Conservation (phyloP, 768 basidiomycete species). For the Antrodiella citrinella region DNA sequence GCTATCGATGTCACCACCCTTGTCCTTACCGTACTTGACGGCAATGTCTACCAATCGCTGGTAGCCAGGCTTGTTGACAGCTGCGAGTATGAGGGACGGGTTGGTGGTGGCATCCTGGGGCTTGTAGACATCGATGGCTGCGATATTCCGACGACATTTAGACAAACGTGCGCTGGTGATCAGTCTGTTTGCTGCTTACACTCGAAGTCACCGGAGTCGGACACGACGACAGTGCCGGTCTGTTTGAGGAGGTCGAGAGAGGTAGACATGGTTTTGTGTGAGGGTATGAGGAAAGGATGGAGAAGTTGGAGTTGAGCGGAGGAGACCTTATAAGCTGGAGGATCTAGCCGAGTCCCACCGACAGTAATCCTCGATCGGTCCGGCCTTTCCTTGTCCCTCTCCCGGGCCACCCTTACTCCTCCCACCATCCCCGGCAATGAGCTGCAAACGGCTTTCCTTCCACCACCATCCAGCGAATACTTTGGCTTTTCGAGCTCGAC, state of each 20-base stretch:
- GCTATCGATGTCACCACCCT: constrained; percentile 68
- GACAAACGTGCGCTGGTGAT: constrained; percentile 10
- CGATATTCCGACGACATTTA: constrained; percentile 16
- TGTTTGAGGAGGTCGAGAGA: constrained; percentile 82
- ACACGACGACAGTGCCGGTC: constrained; percentile 93
- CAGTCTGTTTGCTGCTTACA: constrained; percentile 30
- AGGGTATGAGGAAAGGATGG: constrained; percentile 2
- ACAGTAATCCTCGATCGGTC: neutral
- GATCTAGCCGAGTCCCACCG: neutral
- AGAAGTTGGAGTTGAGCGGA: constrained; percentile 2
- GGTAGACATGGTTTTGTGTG: constrained; percentile 48
- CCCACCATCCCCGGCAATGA: too few species aligned
- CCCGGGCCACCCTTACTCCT: too few species aligned
- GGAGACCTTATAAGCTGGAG: constrained; percentile 9
- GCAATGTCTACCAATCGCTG: constrained; percentile 71
- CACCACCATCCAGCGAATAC: too few species aligned
- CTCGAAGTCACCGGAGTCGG: constrained; percentile 96
- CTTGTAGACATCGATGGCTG: constrained; percentile 94
- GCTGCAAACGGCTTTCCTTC: too few species aligned
- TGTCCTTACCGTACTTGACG: constrained; percentile 65
- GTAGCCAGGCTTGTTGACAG: constrained; percentile 86
- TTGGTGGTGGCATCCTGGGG: constrained; percentile 99
- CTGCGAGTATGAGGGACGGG: constrained; percentile 90
- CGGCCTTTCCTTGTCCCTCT: neutral
- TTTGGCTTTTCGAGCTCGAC: too few species aligned